Conservation (phyloP, 257 asterid species). For the Echites panduratus region DNA sequence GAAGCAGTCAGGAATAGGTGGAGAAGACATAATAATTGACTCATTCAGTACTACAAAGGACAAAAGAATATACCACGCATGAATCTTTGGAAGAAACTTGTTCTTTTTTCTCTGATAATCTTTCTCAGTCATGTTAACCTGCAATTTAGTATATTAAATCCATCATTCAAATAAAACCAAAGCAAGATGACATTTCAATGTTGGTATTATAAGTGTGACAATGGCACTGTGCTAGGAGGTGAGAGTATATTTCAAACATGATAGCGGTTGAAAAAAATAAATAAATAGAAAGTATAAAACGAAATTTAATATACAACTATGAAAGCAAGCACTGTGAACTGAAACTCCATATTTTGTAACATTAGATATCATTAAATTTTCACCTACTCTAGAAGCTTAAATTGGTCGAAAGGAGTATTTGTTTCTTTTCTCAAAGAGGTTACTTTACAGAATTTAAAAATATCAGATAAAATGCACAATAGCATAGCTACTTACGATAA, state of each 20-base stretch:
- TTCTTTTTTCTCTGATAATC: conserved; percentile 96
- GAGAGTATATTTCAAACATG: background rate
- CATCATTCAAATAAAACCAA: background rate
- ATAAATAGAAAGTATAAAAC: background rate
- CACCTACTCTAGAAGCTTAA: too few relatives aligned
- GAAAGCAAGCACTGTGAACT: background rate
- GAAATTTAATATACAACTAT: background rate
- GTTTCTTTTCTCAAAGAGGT: too few relatives aligned
- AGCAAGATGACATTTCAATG: background rate
- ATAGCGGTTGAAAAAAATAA: background rate
- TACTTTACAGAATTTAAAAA: too few relatives aligned
- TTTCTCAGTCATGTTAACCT: conserved; percentile 99
- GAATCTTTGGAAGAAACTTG: conserved; percentile 98
- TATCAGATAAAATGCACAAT: background rate
- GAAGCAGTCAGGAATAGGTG: background rate
- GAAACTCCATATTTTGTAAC: background rate
- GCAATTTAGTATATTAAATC: conserved; percentile 18
- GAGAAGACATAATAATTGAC: background rate
- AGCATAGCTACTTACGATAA: too few relatives aligned
- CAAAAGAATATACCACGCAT: conserved; percentile 70
- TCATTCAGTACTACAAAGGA: background rate
- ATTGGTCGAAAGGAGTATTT: too few relatives aligned
- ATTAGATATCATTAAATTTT: background rate
- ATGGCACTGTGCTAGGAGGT: background rate
- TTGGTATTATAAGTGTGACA: background rate